Conservation (phyloP, 805 yeast species). For the Candida chauliodis region DNA sequence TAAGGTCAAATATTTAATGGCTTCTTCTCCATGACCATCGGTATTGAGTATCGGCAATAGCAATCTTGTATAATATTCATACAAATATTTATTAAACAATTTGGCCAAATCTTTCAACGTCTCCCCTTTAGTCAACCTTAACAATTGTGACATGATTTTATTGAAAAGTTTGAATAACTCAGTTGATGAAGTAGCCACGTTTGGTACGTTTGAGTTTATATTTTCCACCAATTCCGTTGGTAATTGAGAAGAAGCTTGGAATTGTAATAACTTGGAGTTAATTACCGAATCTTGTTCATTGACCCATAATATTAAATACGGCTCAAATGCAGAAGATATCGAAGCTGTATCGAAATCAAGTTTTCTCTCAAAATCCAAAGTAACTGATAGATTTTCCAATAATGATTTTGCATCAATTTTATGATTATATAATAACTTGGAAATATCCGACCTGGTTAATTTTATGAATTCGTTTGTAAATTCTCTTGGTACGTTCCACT, state of each 20-base stretch:
- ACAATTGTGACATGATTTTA: slow-evolving; percentile 64
- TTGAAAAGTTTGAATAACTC: slow-evolving; percentile 81
- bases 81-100: slow-evolving; percentile 64
- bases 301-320: slow-evolving; percentile 82
- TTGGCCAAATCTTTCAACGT: slow-evolving; percentile 52
- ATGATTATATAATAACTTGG: slow-evolving; percentile 23
- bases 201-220: slow-evolving; percentile 46
- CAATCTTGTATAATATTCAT: slow-evolving; percentile 36
- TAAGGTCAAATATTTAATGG: slow-evolving; percentile 63
- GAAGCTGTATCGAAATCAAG: slow-evolving; percentile 31
- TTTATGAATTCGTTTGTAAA: slow-evolving; percentile 63
- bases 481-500: slow-evolving; percentile 68
- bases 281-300: slow-evolving; percentile 72
- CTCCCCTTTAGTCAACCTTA: slow-evolving; percentile 33
- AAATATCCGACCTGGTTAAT: slow-evolving; percentile 64
- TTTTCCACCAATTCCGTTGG: slow-evolving; percentile 37
- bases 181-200: slow-evolving; percentile 81
- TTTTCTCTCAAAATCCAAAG: slow-evolving; percentile 81
- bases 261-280: slow-evolving; percentile 60
- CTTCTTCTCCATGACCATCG: slow-evolving; percentile 48
- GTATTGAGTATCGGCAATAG: slow-evolving; percentile 30
- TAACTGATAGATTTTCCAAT: slow-evolving; percentile 65
- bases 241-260: slow-evolving; percentile 54
- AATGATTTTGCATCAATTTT: slow-evolving; percentile 59
- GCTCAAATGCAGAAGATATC: slow-evolving; percentile 70